These are phyloP conservation scores for Xylariaceae sp. DNA, from an alignment of 2,329 filamentous ascomycete genomes.

Conservation along the genomic window DNA sequence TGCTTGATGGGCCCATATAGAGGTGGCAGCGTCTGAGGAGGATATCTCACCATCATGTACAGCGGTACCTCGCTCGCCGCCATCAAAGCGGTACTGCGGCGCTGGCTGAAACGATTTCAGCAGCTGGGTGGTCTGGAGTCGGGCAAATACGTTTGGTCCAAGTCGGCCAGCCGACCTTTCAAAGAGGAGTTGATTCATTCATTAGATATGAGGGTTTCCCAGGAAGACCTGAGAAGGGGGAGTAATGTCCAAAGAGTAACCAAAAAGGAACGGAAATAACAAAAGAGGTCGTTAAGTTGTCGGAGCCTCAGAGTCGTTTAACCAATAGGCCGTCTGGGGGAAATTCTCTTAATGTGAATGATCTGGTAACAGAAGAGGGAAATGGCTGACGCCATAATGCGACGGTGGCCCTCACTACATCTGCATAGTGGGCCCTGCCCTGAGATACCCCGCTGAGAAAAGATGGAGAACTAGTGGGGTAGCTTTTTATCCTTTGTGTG, in stretches of 20 bases:
- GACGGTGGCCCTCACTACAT: no score
- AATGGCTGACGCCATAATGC: neutral
- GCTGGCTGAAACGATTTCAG: constrained; percentile 72
- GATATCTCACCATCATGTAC: constrained; percentile 36
- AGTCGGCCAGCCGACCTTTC: constrained; percentile 76
- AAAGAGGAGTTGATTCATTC: constrained; percentile 79
- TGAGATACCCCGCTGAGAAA: neutral
- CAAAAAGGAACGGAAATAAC: no score
- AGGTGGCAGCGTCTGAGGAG: constrained; percentile 41
- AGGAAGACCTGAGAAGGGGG: no score
- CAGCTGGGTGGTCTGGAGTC: constrained; percentile 68
- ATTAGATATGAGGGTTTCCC: constrained; percentile 49
- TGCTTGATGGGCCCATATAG: constrained; percentile 71
- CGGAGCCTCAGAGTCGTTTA: no score
- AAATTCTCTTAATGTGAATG: no score
- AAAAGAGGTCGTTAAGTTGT: no score
- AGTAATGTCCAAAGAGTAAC: no score
- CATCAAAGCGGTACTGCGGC: constrained; percentile 73
- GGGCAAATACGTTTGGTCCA: constrained; percentile 66
- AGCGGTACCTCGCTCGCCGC: constrained; percentile 52
- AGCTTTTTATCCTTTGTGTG: neutral
- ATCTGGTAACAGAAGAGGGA: no score
- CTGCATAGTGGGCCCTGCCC: no score
- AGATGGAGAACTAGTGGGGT: constrained; percentile 4
- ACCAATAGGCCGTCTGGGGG: no score